Percentiles rank a stretch among this genome's conserved stretches.
These are phyloP conservation scores for Hygrophila difformis DNA, from an alignment of 257 asterid genomes.

Conservation along the genomic window DNA sequence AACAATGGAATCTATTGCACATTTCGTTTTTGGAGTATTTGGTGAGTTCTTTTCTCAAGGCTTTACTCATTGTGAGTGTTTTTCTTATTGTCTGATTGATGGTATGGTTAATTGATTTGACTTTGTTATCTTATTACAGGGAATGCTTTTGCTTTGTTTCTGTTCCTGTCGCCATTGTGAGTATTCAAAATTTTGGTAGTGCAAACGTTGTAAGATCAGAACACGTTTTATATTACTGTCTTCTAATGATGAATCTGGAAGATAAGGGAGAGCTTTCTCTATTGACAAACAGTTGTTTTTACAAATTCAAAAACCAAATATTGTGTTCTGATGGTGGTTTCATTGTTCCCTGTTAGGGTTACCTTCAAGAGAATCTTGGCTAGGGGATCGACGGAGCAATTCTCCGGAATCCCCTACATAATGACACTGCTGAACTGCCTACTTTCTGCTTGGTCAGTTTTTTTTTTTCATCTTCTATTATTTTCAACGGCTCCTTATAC, in stretches of 20 bases:
- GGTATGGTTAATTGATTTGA: neutral
- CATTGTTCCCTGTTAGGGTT: slow-evolving; percentile 14
- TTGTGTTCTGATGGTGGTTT: neutral
- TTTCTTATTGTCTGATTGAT: too few relatives aligned
- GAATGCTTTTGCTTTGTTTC: slow-evolving; percentile 40
- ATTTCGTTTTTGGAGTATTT: too few relatives aligned
- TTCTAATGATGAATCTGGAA: too few relatives aligned
- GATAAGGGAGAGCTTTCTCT: too few relatives aligned
- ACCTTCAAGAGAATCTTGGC: slow-evolving; percentile 28
- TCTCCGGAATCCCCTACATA: slow-evolving; percentile 35
- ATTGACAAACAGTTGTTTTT: too few relatives aligned
- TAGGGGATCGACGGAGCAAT: slow-evolving; percentile 28
- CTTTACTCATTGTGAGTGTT: too few relatives aligned
- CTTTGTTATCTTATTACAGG: slow-evolving; percentile 19
- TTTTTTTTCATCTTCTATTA: neutral
- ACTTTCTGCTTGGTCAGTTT: slow-evolving; percentile 23
- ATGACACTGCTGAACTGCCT: slow-evolving; percentile 35
- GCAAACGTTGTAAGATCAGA: too few relatives aligned
- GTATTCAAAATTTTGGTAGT: neutral
- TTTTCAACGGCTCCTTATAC: neutral
- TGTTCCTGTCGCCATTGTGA: slow-evolving; percentile 62
- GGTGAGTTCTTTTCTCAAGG: neutral
- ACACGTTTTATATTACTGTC: too few relatives aligned
- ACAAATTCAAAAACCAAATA: too few relatives aligned
- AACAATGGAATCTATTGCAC: slow-evolving; percentile 23